phyloP scores from a whole-genome alignment of 116 monocot genomes.

The Zostera marina region DNA sequence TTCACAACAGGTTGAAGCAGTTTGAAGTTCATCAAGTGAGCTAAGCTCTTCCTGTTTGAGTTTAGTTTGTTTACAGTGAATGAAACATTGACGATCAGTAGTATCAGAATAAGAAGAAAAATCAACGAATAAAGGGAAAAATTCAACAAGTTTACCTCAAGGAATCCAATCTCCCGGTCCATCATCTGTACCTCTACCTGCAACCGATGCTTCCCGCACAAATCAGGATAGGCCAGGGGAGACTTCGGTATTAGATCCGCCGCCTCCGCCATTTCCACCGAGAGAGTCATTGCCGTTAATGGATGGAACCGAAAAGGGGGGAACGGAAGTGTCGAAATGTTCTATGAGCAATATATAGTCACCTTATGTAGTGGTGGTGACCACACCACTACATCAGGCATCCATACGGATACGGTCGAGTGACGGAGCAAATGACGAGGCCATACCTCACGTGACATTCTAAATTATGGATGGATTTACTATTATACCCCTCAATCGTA shows the following conservation, averaged over 20 bases:
- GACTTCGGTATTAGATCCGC: conserved; percentile 43
- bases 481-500: too few relatives aligned
- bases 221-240: conserved; percentile 81
- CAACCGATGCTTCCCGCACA: conserved; percentile 61
- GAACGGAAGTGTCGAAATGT: too few relatives aligned
- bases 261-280: not conserved
- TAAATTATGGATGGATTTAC: too few relatives aligned
- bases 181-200: conserved; percentile 80
- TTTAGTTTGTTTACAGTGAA: not conserved
- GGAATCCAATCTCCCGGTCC: conserved; percentile 76
- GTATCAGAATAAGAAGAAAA: not conserved
- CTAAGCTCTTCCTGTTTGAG: conserved; percentile 57
- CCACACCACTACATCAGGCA: too few relatives aligned
- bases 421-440: too few relatives aligned
- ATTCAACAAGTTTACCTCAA: conserved; percentile 32
- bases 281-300: not conserved
- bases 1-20: conserved; percentile 78
- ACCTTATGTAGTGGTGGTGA: too few relatives aligned
- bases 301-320: too few relatives aligned
- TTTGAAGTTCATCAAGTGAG: conserved; percentile 53
- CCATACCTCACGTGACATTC: too few relatives aligned
- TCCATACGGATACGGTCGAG: too few relatives aligned
- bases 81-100: not conserved
- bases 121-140: not conserved
- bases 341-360: too few relatives aligned